These are phyloP conservation scores for Malassezia caprae DNA, from an alignment of 1,284 basidiomycete genomes.

Conservation along the genomic window DNA sequence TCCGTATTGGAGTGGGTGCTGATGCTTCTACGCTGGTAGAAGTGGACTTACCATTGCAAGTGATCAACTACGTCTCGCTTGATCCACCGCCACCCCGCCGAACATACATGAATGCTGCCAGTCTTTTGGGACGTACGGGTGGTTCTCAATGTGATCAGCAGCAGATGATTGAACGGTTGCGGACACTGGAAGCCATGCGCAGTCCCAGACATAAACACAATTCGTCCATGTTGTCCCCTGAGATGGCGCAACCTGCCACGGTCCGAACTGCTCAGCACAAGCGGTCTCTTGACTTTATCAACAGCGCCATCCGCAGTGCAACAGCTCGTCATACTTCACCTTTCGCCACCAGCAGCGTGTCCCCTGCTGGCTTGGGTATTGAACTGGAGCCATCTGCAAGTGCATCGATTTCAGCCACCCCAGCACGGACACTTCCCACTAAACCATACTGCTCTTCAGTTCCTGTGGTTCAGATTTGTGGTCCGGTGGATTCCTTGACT, in stretches of 20 bases:
- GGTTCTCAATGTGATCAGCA: constrained; percentile 6
- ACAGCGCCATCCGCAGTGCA: constrained; percentile 46
- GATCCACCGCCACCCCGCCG: constrained; percentile 58
- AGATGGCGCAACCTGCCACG: neutral
- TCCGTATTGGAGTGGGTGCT: constrained; percentile 62
- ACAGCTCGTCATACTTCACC: constrained; percentile 31
- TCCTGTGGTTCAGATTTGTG: neutral
- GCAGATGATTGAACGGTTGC: constrained; percentile 32
- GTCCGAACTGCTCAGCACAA: constrained; percentile 30
- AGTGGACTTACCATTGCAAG: constrained; percentile 61
- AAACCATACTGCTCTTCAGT: neutral
- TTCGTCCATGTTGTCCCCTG: neutral
- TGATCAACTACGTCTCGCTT: constrained; percentile 69
- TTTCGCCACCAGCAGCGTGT: constrained; percentile 10
- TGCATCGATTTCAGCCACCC: neutral
- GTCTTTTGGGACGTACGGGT: constrained; percentile 3
- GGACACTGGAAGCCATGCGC: constrained; percentile 34
- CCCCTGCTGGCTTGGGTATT: constrained; percentile 37
- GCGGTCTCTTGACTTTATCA: constrained; percentile 47
- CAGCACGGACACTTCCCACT: neutral
- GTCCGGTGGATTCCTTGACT: neutral
- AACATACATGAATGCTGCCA: neutral
- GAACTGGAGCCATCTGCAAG: constrained; percentile 8
- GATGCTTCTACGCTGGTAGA: constrained; percentile 51
- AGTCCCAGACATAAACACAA: constrained; percentile 18